Evolutionary conservation across 768 basidiomycete genomes (phyloP).

Genomic region (Tylopilus sp.): DNA sequence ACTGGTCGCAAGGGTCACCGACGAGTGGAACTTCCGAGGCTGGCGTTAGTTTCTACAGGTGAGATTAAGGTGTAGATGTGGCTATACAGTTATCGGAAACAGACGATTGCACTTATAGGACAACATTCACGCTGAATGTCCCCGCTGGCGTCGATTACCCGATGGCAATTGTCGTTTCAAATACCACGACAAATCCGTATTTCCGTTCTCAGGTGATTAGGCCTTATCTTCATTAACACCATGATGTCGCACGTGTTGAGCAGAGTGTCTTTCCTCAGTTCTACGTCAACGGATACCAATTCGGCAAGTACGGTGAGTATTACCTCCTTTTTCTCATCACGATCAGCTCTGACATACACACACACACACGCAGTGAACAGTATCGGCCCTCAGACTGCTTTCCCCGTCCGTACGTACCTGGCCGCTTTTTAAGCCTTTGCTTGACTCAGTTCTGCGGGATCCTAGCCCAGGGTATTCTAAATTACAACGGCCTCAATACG

Average conservation of each 20-base stretch:
- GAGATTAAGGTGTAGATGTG: neutral
- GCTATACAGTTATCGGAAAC: neutral
- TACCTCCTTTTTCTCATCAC: neutral
- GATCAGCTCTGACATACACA: neutral
- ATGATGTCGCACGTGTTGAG: neutral
- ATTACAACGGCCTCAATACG: constrained; percentile 46
- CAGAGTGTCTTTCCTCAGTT: constrained; percentile 11
- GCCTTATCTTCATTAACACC: neutral
- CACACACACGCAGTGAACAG: constrained; percentile 18
- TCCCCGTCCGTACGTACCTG: constrained; percentile 23
- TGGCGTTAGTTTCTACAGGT: constrained; percentile 51
- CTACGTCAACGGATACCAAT: constrained; percentile 27
- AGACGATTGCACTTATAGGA: constrained; percentile 12
- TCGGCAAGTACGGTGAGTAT: constrained; percentile 24
- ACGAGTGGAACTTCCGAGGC: constrained; percentile 39
- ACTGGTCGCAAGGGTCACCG: constrained; percentile 43
- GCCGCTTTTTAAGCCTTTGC: neutral
- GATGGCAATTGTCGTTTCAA: constrained; percentile 41
- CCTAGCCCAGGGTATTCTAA: constrained; percentile 47
- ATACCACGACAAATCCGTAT: constrained; percentile 41
- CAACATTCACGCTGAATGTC: constrained; percentile 41
- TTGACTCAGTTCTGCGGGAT: constrained; percentile 7
- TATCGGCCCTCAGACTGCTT: constrained; percentile 23
- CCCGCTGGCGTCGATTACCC: constrained; percentile 48
- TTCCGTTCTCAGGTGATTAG: constrained; percentile 34